phyloP scores from a whole-genome alignment of 306 rosid genomes.

The Corylus avellana region DNA sequence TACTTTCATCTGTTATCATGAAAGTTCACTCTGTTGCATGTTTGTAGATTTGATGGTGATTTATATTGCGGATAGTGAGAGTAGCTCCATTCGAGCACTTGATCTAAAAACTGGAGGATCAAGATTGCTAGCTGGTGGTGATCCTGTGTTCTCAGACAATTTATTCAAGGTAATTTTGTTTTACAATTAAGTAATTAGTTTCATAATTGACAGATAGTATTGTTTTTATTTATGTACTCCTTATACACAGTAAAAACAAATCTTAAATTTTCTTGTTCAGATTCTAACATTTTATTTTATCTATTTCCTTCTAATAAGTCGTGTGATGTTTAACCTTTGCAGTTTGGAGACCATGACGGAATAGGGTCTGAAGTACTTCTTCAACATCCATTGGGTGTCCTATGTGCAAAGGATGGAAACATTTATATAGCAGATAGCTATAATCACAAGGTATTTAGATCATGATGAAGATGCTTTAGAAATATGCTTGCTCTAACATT shows the following conservation, averaged over 20 bases:
- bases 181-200: conserved; percentile 22
- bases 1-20: conserved; percentile 16
- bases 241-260: neutral
- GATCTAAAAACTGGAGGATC: conserved; percentile 85
- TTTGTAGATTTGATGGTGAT: conserved; percentile 60
- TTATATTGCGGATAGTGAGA: conserved; percentile 93
- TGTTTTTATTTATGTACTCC: neutral
- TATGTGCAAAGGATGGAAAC: conserved; percentile 65
- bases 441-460: conserved; percentile 79
- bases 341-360: conserved; percentile 99
- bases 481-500: conserved; percentile 9
- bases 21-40: conserved; percentile 16
- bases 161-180: conserved; percentile 69
- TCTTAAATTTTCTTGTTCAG: conserved; percentile 13
- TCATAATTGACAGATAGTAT: conserved; percentile 2
- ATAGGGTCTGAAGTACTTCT: conserved; percentile 82
- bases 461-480: conserved; percentile 19
- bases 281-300: conserved; percentile 16
- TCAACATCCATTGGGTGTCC: conserved; percentile 89
- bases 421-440: conserved; percentile 84
- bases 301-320: conserved; percentile 21
- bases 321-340: conserved; percentile 31
- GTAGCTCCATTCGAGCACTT: conserved; percentile 90
- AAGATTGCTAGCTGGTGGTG: conserved; percentile 87
- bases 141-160: conserved; percentile 74